Conservation (phyloP, 305 asterid genomes). For the Vinca major region DNA sequence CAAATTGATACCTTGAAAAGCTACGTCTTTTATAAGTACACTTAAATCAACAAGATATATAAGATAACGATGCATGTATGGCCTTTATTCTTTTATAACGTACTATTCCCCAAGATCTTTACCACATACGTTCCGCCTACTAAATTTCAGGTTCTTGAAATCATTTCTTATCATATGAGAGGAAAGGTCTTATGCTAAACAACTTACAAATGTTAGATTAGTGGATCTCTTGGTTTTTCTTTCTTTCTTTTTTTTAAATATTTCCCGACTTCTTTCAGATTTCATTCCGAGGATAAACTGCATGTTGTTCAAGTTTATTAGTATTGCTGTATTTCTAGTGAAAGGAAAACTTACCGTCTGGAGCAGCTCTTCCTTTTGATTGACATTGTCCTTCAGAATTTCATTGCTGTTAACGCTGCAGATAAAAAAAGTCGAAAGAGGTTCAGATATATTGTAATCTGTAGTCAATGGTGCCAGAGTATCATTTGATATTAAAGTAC, state of each 20-base stretch:
- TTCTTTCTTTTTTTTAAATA: neutral
- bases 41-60: neutral
- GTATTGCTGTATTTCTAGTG: neutral
- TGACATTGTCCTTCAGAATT: constrained; percentile 22
- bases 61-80: neutral
- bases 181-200: neutral
- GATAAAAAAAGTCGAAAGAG: constrained; percentile 9
- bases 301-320: neutral
- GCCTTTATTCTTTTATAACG: neutral
- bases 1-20: neutral
- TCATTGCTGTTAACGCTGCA: constrained; percentile 33
- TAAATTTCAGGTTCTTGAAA: neutral
- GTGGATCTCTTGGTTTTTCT: neutral
- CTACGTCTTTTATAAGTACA: neutral
- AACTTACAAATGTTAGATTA: neutral
- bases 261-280: neutral
- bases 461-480: neutral
- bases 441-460: neutral
- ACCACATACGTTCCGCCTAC: neutral
- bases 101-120: neutral
- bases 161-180: neutral
- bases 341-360: constrained; percentile 45
- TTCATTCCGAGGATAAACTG: neutral
- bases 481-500: constrained; percentile 23
- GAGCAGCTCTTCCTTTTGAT: constrained; percentile 43